Evolutionary conservation across 2,329 filamentous ascomycete species (phyloP), one percentile per base, ranked within the genome.

Genomic region (Fusarium brachygibbosum): DNA sequence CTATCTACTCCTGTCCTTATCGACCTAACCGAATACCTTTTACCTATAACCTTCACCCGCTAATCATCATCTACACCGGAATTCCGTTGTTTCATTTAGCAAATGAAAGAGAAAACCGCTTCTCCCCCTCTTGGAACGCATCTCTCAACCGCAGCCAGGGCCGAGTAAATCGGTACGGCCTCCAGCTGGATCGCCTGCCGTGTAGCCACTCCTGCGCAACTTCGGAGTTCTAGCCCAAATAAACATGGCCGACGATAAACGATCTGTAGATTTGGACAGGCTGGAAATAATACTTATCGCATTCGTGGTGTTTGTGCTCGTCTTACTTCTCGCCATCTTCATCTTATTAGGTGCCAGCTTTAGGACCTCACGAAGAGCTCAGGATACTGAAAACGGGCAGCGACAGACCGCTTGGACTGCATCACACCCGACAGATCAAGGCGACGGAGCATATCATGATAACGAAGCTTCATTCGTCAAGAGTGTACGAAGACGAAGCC

Each of bases 221-320:
- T 34, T 13, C 14, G 16, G 23, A 14, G 17, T 14, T 21, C 23
- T 31, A 44, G 17, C 19, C 31, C 19, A 34, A 69, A 49, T 21
- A 46, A 69, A 25, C 42, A 77, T 78, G 76, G 34, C 74, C 46
- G 55, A 75, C 48, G 32, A 52, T 42, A 58, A 63, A 25, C 71
- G 62, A 31, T 69, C 72, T 34, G 40, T 76, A 41, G 75, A 78
- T n/a, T 65, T 74, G 34, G 75, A 66, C 55, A 73, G 74, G 42
- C 58, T 78, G 35, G 78, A 81, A 66, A 79, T 81, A 44, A 51
- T 76, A 37, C 65, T 80, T 28, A 66, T 82, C 28, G 77, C 79
- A 14, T 58, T 74, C 16, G 75, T 73, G 14, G 74, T 78, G 44
- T 65, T 81, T 35, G 41, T 77, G 17, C 73, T 81, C 28, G 78